Conservation (phyloP, 1,284 basidiomycete species). For the Megacollybia platyphylla region DNA sequence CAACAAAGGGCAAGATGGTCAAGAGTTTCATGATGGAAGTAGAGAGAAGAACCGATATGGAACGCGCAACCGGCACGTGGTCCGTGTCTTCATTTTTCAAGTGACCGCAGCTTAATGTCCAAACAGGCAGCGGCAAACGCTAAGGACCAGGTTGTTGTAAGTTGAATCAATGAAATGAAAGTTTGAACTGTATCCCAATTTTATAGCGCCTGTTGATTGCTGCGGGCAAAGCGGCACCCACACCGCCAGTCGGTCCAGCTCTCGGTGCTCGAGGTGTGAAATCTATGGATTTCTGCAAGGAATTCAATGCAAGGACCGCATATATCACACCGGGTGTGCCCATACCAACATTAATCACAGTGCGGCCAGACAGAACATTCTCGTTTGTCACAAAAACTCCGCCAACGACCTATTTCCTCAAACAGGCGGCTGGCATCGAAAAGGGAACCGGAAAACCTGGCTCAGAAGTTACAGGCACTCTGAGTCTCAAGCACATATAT, state of each 20-base stretch:
- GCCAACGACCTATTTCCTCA: conserved; percentile 85
- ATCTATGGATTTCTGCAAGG: conserved; percentile 99
- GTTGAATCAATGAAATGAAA: conserved; percentile 2
- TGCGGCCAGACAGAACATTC: conserved; percentile 93
- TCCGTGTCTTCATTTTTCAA: too few relatives aligned
- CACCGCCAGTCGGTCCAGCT: conserved; percentile 93
- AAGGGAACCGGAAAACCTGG: conserved; percentile 80
- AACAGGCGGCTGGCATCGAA: conserved; percentile 83
- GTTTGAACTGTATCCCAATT: conserved; percentile 5
- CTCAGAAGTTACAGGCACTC: conserved; percentile 64
- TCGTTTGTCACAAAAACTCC: conserved; percentile 89
- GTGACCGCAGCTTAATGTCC: conserved; percentile 29
- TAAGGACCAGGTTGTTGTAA: conserved; percentile 47
- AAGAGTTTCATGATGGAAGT: conserved; percentile 30
- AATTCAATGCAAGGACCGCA: conserved; percentile 87
- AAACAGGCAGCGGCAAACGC: conserved; percentile 36
- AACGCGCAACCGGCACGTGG: too few relatives aligned
- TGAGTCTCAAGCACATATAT: conserved; percentile 95
- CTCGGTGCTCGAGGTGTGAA: conserved; percentile 97
- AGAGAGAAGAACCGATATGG: background rate
- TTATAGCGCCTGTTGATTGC: conserved; percentile 76
- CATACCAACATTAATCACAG: conserved; percentile 82
- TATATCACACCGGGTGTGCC: conserved; percentile 84
- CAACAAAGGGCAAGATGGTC: conserved; percentile 25
- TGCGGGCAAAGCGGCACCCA: conserved; percentile 92